Conservation (phyloP, 1,284 basidiomycete genomes). For the Sanghuangporus weigelae region DNA sequence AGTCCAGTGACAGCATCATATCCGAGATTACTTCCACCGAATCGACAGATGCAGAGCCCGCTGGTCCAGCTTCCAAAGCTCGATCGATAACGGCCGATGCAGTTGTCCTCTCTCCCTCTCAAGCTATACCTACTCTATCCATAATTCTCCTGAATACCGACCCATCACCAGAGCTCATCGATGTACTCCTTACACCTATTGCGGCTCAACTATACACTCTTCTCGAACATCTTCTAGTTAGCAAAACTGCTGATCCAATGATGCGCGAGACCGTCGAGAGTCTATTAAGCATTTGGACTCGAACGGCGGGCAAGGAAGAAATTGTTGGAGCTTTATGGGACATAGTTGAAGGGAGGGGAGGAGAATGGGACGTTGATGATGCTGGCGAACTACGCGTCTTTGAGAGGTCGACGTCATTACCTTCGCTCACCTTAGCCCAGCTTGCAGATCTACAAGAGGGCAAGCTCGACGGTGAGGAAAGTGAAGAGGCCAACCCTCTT, state of each 20-base stretch:
- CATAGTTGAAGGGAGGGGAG: slow-evolving; percentile 49
- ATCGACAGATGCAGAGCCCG: background rate
- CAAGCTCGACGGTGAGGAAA: slow-evolving; percentile 39
- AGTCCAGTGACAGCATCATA: too few relatives aligned
- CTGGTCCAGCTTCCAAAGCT: background rate
- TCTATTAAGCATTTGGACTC: slow-evolving; percentile 69
- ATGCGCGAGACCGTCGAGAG: slow-evolving; percentile 53
- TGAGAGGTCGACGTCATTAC: slow-evolving; percentile 30
- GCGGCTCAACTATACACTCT: slow-evolving; percentile 64
- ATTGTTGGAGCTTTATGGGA: slow-evolving; percentile 57
- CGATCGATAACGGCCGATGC: slow-evolving; percentile 12
- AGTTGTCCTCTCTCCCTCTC: slow-evolving; percentile 27
- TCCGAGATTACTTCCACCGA: background rate
- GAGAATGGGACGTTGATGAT: slow-evolving; percentile 51
- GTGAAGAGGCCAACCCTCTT: slow-evolving; percentile 54
- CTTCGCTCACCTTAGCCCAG: slow-evolving; percentile 42
- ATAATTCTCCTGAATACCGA: slow-evolving; percentile 69
- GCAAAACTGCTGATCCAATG: slow-evolving; percentile 55
- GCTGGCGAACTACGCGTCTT: slow-evolving; percentile 44
- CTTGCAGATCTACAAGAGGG: slow-evolving; percentile 41
- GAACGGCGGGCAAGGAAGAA: slow-evolving; percentile 48
- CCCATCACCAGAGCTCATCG: slow-evolving; percentile 65
- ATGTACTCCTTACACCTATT: slow-evolving; percentile 63
- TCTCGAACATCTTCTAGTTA: slow-evolving; percentile 44
- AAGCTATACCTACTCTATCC: slow-evolving; percentile 44